Evolutionary conservation across 1,284 basidiomycete genomes (phyloP).

Genomic region (Ceratobasidium sp.): DNA sequence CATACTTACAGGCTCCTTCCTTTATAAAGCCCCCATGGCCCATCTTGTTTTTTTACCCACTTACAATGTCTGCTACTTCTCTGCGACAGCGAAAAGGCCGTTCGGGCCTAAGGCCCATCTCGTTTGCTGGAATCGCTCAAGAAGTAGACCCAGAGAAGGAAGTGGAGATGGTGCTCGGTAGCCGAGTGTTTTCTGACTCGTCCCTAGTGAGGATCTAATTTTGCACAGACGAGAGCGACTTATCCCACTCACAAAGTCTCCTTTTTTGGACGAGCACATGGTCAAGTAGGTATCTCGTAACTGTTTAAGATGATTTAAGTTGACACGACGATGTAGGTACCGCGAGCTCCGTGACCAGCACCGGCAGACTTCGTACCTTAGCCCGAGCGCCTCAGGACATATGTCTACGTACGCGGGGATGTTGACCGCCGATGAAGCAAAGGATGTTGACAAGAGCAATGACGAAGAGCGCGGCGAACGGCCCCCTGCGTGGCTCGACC

Average conservation of each 20-base stretch:
- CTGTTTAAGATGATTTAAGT: not conserved
- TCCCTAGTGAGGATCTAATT: constrained; percentile 37
- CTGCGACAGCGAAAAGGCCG: constrained; percentile 20
- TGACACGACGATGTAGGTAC: constrained; percentile 9
- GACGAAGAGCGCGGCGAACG: constrained; percentile 41
- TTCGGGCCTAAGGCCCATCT: constrained; percentile 1
- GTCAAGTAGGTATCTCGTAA: constrained; percentile 1
- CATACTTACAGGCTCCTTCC: too few relatives aligned
- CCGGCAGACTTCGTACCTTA: not conserved
- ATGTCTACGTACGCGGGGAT: constrained; percentile 14
- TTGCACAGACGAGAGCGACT: constrained; percentile 34
- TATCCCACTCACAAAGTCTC: constrained; percentile 31
- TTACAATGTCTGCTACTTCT: constrained; percentile 19
- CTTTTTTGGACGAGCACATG: constrained; percentile 21
- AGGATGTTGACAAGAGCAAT: constrained; percentile 37
- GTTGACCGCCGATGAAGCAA: constrained; percentile 36
- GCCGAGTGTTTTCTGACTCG: not conserved
- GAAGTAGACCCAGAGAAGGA: constrained; percentile 31
- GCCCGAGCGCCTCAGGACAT: not conserved
- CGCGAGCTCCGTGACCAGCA: constrained; percentile 14
- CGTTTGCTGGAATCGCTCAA: constrained; percentile 25
- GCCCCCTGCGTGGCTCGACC: constrained; percentile 40
- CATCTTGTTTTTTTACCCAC: too few relatives aligned
- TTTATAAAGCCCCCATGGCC: too few relatives aligned
- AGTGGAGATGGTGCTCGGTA: not conserved